phyloP scores from a whole-genome alignment of 176 grass and related monocot genomes.

The Paspalum vaginatum region DNA sequence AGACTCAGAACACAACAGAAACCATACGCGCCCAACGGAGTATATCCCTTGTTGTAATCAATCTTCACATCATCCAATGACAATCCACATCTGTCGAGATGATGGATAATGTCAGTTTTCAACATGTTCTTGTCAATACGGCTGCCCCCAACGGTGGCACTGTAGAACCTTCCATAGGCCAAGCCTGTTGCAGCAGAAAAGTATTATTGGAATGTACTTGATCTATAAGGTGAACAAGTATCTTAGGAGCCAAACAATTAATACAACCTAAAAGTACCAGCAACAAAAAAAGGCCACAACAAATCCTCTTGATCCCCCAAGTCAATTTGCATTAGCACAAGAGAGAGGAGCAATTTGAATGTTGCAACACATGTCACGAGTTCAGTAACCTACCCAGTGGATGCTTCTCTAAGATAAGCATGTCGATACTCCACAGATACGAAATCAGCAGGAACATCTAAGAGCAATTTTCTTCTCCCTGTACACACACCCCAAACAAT shows the following conservation, averaged over 20 bases:
- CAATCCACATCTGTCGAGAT: slow-evolving; percentile 67
- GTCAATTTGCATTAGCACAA: background rate
- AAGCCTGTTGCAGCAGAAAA: slow-evolving; percentile 58
- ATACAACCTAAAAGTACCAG: background rate
- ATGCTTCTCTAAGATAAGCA: slow-evolving; percentile 3
- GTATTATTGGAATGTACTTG: slow-evolving; percentile 15
- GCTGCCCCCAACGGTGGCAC: background rate
- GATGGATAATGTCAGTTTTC: slow-evolving; percentile 89
- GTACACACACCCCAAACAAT: background rate
- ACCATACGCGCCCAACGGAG: slow-evolving; percentile 58
- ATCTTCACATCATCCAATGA: slow-evolving; percentile 78
- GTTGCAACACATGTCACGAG: background rate
- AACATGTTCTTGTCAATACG: slow-evolving; percentile 63
- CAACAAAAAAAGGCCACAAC: background rate
- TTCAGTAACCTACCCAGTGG: background rate
- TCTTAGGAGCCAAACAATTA: background rate
- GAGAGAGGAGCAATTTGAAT: slow-evolving; percentile 6
- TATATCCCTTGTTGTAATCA: slow-evolving; percentile 77
- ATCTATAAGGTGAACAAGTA: background rate
- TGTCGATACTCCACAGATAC: background rate
- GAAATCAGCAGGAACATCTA: background rate
- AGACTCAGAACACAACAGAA: background rate
- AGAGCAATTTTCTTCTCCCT: background rate
- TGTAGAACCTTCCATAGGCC: slow-evolving; percentile 64
- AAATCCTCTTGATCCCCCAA: slow-evolving; percentile 23